Base-by-base conservation (phyloP, 1,139 yeast species). In the Taiozyma onychis region DNA sequence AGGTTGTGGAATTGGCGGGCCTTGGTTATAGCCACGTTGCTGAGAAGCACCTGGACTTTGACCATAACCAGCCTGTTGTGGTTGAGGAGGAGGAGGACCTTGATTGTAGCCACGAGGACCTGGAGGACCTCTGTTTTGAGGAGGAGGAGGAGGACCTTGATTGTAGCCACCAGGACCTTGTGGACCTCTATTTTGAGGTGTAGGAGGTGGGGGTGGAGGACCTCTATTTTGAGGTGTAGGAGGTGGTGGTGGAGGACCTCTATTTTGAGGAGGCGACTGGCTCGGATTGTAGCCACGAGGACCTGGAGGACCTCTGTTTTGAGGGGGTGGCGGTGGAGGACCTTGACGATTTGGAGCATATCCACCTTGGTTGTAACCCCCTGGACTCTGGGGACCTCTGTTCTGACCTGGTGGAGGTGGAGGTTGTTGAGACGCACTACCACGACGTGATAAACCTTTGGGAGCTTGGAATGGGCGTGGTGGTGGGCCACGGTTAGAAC, bases 401-500 rank as follows among this genome's bases (percentile, higher is more conserved):
- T 14, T 32, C 2, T 32, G 16, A n/a, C 8, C 35, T 32, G 18
- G 18, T 2, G 35, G 14, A 32, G 35, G 35, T 32, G 35, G 9
- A 6, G 16, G 16, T 32, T 32, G 35, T 32, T 14, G 35, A 14
- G 18, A 4, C 2, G 9, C 41, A 16, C n/a, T 41, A 35, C 26
- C 34, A 41, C 41, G 48, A 39, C 49, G 44, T 3, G 14, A 11
- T 27, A 32, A 14, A 13, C 48, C 48, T 32, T 45, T 6, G 9
- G 50, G 48, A 10, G 48, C 39, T 43, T 44, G 46, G 16, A 32
- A 43, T 41, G 28, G 9, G 9, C 35, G 16, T 32, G 18, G 35
- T 6, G 26, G 13, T 26, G 32, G 41, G 22, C n/a, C 41, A 7
- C 42, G 26, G 16, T 44, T 32, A 9, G 43, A 37, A 4, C 41